These are phyloP conservation scores for Globisporangium recalcitrans DNA, from an alignment of 352 stramenopile species.

Conservation along the genomic window DNA sequence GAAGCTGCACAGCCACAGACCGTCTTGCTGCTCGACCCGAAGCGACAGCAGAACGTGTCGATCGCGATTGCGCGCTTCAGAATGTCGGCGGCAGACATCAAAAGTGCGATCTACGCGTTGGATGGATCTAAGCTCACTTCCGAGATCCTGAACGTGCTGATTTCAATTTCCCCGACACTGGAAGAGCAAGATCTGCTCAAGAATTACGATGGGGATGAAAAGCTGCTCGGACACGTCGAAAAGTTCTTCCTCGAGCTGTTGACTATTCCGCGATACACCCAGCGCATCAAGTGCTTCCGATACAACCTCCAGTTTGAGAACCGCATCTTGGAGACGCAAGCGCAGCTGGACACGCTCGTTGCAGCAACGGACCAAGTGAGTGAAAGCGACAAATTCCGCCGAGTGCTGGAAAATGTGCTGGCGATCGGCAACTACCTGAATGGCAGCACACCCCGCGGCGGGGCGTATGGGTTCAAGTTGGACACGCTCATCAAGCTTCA, in stretches of 20 bases:
- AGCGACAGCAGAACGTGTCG: constrained; percentile 96
- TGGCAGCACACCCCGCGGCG: constrained; percentile 79
- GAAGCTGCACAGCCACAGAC: constrained; percentile 46
- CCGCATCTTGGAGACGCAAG: constrained; percentile 77
- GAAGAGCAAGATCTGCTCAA: constrained; percentile 90
- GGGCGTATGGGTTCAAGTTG: constrained; percentile 90
- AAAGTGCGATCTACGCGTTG: constrained; percentile 78
- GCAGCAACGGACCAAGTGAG: constrained; percentile 76
- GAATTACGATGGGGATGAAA: constrained; percentile 87
- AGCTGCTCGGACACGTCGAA: constrained; percentile 83
- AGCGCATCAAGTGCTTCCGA: constrained; percentile 85
- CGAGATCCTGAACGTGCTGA: constrained; percentile 84
- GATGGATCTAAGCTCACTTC: constrained; percentile 67
- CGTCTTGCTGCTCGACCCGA: constrained; percentile 92
- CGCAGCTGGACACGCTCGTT: constrained; percentile 76
- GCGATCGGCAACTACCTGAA: constrained; percentile 92
- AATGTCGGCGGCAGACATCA: constrained; percentile 88
- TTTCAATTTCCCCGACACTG: constrained; percentile 82
- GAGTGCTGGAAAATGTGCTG: constrained; percentile 79
- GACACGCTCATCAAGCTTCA: constrained; percentile 88
- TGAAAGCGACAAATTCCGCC: constrained; percentile 77
- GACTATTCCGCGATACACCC: constrained; percentile 81
- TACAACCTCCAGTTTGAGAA: constrained; percentile 87
- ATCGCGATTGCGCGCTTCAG: constrained; percentile 95
- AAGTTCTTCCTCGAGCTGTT: constrained; percentile 87